Conservation (phyloP, 176 grass and related monocot species). For the Cocos nucifera region DNA sequence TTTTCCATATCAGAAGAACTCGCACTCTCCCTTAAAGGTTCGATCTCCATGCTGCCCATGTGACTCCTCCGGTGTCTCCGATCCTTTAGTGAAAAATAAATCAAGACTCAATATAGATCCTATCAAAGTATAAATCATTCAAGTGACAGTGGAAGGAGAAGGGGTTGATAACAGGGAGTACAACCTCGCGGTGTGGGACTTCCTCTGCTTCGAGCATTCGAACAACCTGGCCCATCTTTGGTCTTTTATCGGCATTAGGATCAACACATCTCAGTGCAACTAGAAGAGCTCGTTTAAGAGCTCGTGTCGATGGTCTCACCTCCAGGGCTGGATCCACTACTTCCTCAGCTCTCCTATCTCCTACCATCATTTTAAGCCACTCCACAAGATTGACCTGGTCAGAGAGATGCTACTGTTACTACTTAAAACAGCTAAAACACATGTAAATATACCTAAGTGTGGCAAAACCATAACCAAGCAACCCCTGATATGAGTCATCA, state of each 20-base stretch:
- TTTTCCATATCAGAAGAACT: constrained; percentile 30
- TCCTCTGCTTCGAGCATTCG: constrained; percentile 86
- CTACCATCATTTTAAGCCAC: constrained; percentile 92
- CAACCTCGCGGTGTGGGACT: constrained; percentile 50
- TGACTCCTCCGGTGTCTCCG: constrained; percentile 46
- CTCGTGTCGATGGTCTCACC: constrained; percentile 56
- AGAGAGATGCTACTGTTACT: neutral
- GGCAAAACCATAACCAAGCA: constrained; percentile 1
- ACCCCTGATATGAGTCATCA: neutral
- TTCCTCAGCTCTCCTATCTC: constrained; percentile 65
- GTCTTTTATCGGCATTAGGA: constrained; percentile 84
- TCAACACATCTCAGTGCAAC: constrained; percentile 86
- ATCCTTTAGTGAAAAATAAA: constrained; percentile 26
- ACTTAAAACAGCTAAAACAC: constrained; percentile 4
- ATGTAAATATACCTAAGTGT: neutral
- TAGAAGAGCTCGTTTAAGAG: constrained; percentile 76
- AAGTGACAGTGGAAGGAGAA: neutral
- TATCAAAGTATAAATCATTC: constrained; percentile 5
- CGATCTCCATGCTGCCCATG: constrained; percentile 66
- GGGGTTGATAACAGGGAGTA: neutral
- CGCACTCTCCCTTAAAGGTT: constrained; percentile 38
- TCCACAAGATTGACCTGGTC: constrained; percentile 80
- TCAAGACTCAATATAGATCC: neutral
- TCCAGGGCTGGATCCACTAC: constrained; percentile 68
- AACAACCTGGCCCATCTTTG: constrained; percentile 93